These are phyloP conservation scores for Hyphopichia burtonii DNA, from an alignment of 1,139 yeast genomes.

Conservation along the genomic window DNA sequence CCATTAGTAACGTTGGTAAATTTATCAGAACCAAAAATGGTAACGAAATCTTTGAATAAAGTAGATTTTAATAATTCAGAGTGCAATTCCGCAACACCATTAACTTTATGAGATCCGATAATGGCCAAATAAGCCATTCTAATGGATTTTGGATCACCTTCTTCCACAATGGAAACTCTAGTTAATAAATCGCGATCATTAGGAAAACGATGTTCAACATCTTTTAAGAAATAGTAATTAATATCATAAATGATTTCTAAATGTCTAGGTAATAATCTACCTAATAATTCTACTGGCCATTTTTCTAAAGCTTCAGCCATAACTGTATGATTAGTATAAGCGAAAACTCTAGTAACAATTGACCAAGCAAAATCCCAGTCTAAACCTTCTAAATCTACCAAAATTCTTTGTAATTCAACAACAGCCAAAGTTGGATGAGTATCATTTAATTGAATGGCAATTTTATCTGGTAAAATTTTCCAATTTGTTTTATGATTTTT, in stretches of 20 bases:
- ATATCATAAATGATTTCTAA: constrained; percentile 88
- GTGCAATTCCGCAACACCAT: constrained; percentile 95
- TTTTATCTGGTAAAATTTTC: constrained; percentile 79
- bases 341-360: constrained; percentile 77
- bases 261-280: constrained; percentile 83
- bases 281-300: constrained; percentile 87
- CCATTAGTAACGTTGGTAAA: constrained; percentile 94
- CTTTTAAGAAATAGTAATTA: constrained; percentile 74
- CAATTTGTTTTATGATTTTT: constrained; percentile 70
- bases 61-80: constrained; percentile 88
- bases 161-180: constrained; percentile 84
- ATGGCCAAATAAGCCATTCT: constrained; percentile 93
- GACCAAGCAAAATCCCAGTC: constrained; percentile 86
- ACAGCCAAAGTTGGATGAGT: constrained; percentile 94
- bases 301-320: constrained; percentile 93
- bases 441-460: constrained; percentile 92
- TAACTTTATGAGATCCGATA: constrained; percentile 89
- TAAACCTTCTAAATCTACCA: constrained; percentile 79
- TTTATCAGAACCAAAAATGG: constrained; percentile 74
- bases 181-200: constrained; percentile 60
- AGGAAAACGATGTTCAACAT: constrained; percentile 76
- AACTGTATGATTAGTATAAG: constrained; percentile 94
- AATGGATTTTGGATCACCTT: constrained; percentile 72
- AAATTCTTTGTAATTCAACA: constrained; percentile 83
- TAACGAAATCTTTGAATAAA: constrained; percentile 86